Percentiles rank a stretch among this genome's conserved stretches.
Conservation (phyloP, 1,139 yeast species). For the Yamadazyma dushanensis region DNA sequence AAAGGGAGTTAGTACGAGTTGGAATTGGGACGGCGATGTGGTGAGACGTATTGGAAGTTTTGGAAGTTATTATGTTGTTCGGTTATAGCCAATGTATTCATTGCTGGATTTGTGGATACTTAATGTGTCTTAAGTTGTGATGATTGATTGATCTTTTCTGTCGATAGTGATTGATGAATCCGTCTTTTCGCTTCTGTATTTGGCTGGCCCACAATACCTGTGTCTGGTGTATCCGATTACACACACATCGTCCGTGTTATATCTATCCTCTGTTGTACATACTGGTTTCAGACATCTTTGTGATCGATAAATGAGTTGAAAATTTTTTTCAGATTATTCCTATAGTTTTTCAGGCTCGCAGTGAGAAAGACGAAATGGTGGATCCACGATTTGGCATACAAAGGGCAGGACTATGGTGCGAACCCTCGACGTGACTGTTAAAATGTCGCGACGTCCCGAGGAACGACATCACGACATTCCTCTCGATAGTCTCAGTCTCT, state of each 20-base stretch:
- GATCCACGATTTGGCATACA: not conserved
- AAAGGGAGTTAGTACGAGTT: constrained; percentile 34
- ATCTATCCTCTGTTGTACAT: constrained; percentile 23
- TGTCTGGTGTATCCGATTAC: no score
- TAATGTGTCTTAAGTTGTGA: no score
- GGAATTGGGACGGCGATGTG: not conserved
- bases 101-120: no score
- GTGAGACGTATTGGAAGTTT: no score
- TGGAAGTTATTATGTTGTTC: no score
- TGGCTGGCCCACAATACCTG: no score
- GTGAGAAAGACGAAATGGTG: not conserved
- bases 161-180: no score
- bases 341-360: constrained; percentile 1
- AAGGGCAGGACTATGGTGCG: not conserved
- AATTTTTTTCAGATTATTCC: not conserved
- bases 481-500: not conserved
- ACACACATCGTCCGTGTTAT: not conserved
- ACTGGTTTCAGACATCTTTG: constrained; percentile 50
- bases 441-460: constrained; percentile 4
- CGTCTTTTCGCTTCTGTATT: no score
- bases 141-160: no score
- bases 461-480: not conserved
- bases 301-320: constrained; percentile 3
- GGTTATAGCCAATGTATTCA: no score
- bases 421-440: constrained; percentile 5